These are phyloP conservation scores for Takakia lepidozioides DNA, from an alignment of 225 moss, liverwort and hornwort species.

Conservation along the genomic window DNA sequence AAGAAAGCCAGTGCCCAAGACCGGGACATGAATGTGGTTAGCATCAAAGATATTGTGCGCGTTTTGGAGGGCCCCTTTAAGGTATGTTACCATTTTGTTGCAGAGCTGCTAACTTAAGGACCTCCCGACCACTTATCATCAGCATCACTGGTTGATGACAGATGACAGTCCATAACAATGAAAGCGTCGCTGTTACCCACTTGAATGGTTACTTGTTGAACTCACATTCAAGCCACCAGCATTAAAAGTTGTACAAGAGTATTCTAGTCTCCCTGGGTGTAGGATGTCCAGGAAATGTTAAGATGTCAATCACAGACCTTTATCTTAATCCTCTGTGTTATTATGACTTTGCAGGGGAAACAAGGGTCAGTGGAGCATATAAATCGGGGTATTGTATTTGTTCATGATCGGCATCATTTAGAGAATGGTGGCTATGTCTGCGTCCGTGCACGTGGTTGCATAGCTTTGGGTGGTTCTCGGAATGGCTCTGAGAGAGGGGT, in stretches of 20 bases:
- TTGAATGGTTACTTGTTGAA: no score
- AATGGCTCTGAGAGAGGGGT: constrained; percentile 59
- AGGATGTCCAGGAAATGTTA: no score
- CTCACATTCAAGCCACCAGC: no score
- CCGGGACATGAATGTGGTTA: constrained; percentile 64
- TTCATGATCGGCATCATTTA: constrained; percentile 95
- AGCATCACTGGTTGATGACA: no score
- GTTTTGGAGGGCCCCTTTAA: constrained; percentile 81
- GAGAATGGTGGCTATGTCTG: constrained; percentile 94
- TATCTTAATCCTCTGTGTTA: no score
- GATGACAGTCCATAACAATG: no score
- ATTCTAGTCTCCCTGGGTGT: no score
- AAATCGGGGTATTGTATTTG: constrained; percentile 73
- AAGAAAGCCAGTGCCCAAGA: constrained; percentile 58
- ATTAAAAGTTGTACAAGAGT: no score
- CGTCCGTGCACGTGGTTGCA: constrained; percentile 67
- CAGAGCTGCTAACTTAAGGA: not conserved
- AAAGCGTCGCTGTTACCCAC: no score
- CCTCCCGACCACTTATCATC: not conserved
- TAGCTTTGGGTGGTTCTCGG: constrained; percentile 81
- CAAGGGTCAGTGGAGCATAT: constrained; percentile 99
- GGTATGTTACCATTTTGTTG: constrained; percentile 25
- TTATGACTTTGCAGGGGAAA: constrained; percentile 62
- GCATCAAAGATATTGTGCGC: constrained; percentile 72
- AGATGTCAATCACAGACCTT: no score